Evolutionary conservation across 306 rosid genomes (phyloP).

Genomic region (Quercus wislizeni): DNA sequence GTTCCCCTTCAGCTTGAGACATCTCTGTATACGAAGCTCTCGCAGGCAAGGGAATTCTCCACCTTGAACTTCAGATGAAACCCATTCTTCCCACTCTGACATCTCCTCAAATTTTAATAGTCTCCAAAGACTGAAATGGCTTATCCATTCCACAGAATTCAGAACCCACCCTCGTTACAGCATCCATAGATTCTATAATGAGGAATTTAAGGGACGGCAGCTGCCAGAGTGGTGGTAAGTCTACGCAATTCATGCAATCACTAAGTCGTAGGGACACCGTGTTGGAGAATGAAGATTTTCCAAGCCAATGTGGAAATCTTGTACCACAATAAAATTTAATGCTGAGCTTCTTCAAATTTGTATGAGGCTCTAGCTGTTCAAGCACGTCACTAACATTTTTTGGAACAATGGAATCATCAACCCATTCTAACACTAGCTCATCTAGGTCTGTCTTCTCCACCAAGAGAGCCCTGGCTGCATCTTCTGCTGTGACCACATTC

Average conservation of each 20-base stretch:
- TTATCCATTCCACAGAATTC: conserved; percentile 18
- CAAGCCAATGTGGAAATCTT: not conserved
- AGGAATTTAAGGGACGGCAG: conserved; percentile 29
- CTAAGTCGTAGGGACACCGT: not conserved
- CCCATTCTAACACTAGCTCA: too few relatives aligned
- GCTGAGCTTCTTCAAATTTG: not conserved
- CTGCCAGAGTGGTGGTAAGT: conserved; percentile 24
- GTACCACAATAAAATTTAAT: not conserved
- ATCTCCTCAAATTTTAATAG: conserved; percentile 16
- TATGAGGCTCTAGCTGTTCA: not conserved
- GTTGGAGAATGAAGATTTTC: not conserved
- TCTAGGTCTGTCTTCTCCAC: not conserved
- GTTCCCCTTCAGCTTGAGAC: not conserved
- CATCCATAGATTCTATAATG: not conserved
- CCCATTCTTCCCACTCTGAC: conserved; percentile 34
- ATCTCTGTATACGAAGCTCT: conserved; percentile 8
- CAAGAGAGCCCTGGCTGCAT: not conserved
- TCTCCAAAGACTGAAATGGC: conserved; percentile 23
- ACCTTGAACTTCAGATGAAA: not conserved
- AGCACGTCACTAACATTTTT: not conserved
- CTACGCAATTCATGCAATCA: not conserved
- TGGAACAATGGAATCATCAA: not conserved
- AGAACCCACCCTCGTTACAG: conserved; percentile 6
- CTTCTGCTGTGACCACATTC: not conserved
- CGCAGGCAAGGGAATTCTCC: conserved; percentile 18